Percentiles rank a stretch among this genome's conserved stretches.
Evolutionary conservation across 1,284 basidiomycete species (phyloP).

Genomic region (Thecaphora frezii): DNA sequence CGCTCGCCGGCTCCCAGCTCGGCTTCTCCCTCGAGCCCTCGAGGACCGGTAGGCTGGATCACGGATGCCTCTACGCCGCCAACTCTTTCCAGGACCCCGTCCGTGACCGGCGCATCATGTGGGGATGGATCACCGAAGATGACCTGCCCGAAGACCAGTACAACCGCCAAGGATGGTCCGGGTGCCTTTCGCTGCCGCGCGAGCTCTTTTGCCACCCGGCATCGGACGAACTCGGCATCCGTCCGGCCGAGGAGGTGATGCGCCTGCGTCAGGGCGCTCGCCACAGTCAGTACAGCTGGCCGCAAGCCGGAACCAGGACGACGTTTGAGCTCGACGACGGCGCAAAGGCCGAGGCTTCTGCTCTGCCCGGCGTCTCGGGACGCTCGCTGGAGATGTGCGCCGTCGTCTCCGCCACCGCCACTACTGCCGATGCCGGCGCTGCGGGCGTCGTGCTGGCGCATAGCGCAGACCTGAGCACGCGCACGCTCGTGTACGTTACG

Average conservation of each 20-base stretch:
- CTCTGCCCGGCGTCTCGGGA: slow-evolving; percentile 1
- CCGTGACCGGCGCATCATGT: slow-evolving; percentile 33
- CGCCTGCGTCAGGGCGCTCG: slow-evolving; percentile 17
- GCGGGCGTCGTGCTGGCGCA: slow-evolving; percentile 24
- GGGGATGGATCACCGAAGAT: slow-evolving; percentile 49
- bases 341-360: too few relatives aligned
- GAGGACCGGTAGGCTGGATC: slow-evolving; percentile 26
- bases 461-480: slow-evolving; percentile 16
- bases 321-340: background rate
- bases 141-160: slow-evolving; percentile 33
- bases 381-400: slow-evolving; percentile 27
- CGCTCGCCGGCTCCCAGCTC: slow-evolving; percentile 3
- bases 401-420: slow-evolving; percentile 4
- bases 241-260: slow-evolving; percentile 21
- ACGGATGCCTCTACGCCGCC: slow-evolving; percentile 44
- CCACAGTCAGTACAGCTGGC: background rate
- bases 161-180: slow-evolving; percentile 42
- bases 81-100: slow-evolving; percentile 34
- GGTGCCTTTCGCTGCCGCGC: slow-evolving; percentile 36
- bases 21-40: slow-evolving; percentile 10
- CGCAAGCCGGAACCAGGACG: background rate
- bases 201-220: slow-evolving; percentile 31
- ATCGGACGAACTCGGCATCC: slow-evolving; percentile 21
- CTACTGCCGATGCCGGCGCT: too few relatives aligned
- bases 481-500: slow-evolving; percentile 18